Evolutionary conservation across 306 rosid genomes (phyloP).

Genomic region (Parietaria judaica): DNA sequence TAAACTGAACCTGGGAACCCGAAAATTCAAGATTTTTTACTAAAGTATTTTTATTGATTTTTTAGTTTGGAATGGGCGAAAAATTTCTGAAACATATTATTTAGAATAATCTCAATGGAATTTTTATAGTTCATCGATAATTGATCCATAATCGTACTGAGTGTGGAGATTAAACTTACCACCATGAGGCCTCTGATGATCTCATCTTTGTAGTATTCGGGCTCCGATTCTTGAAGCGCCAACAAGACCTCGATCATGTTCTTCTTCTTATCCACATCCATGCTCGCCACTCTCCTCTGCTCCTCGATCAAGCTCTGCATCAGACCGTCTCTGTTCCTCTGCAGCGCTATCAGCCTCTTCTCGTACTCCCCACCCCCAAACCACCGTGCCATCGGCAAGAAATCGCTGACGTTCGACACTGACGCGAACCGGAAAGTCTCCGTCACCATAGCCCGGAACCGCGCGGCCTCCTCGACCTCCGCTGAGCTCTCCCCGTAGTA

Average conservation of each 20-base stretch:
- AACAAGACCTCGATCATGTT: constrained; percentile 20
- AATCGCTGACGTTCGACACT: constrained; percentile 5
- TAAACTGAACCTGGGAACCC: no score
- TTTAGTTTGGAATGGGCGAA: no score
- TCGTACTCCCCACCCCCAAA: constrained; percentile 7
- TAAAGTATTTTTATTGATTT: no score
- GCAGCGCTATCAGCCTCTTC: constrained; percentile 15
- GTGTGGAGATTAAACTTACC: constrained; percentile 1
- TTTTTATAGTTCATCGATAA: no score
- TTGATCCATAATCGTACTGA: neutral
- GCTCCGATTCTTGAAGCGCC: constrained; percentile 19
- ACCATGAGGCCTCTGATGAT: constrained; percentile 22
- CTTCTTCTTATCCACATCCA: neutral
- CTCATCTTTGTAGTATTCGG: constrained; percentile 24
- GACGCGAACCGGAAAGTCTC: constrained; percentile 1
- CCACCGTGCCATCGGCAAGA: neutral
- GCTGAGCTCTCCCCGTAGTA: constrained; percentile 22
- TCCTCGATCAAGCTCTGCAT: constrained; percentile 18
- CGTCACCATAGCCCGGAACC: constrained; percentile 15
- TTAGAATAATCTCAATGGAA: no score
- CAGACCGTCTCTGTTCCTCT: constrained; percentile 15
- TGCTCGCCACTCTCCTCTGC: constrained; percentile 2
- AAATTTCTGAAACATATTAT: no score
- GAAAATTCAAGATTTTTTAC: no score
- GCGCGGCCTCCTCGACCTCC: constrained; percentile 13